Evolutionary conservation across 2,329 filamentous ascomycete species (phyloP), one percentile per base, ranked within the genome.

Genomic region (Talaromyces sp.): DNA sequence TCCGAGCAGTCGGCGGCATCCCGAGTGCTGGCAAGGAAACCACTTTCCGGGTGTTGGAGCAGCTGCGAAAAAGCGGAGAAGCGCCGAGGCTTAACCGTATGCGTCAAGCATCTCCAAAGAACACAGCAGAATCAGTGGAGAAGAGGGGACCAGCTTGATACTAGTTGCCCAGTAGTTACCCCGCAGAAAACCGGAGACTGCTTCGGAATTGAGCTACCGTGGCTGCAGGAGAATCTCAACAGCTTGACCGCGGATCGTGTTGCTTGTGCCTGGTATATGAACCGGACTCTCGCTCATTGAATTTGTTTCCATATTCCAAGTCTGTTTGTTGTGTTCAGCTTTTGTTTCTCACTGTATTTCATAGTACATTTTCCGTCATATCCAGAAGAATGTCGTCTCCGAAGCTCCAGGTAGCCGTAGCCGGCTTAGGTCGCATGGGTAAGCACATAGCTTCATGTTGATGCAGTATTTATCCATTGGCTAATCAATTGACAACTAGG

Each of bases 341-440:
- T 47, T 47, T 23, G 23, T 47, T 47, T 23, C 1, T 27, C 23
- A 0, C 10, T 47, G 18, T 47, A 4, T 27, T 47, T 47, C 18
- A 10, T 27, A 8, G 33, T 18, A 2, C 2, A 33, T 16, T 31
- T 31, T 23, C 23, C 18, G 10, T 0, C 3, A 23, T 33, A n/a
- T 16, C 28, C 28, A 56, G 28, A 27, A 56, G 28, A 27, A 63
- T 63, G 61, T 28, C 61, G 27, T 34, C 53, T n/a, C 27, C 42
- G 28, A 63, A 63, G 61, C 58, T 63, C 33, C 52, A 54, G 23
- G 60, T 62, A 4, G 62, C 58, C 12, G 51, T 53, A 14, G 61
- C 59, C n/a, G 61, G 61, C 27, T 33, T 63, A 1, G 61, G 61
- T 18, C 61, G 61, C 30, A 66, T 67, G 66, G 65, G 77, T 44